phyloP scores from a whole-genome alignment of 2,329 filamentous ascomycete species.

The Paecilomyces formosus region DNA sequence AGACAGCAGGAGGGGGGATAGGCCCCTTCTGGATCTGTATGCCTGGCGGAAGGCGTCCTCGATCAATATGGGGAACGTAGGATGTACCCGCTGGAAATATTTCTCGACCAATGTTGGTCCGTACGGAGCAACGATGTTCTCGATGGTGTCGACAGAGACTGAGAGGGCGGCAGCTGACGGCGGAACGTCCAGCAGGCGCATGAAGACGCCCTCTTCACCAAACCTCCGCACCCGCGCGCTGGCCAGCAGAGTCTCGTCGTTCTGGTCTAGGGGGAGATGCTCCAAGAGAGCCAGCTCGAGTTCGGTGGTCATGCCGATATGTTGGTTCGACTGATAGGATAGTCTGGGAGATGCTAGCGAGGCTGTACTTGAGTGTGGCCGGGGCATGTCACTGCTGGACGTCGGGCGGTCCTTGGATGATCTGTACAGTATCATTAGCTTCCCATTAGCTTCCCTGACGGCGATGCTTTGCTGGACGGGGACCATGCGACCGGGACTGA shows the following conservation, averaged over 20 bases:
- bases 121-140: slow-evolving; percentile 37
- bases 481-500: neutral
- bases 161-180: slow-evolving; percentile 24
- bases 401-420: slow-evolving; percentile 15
- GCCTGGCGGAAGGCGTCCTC: slow-evolving; percentile 37
- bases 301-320: slow-evolving; percentile 37
- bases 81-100: slow-evolving; percentile 38
- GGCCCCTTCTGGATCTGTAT: slow-evolving; percentile 29
- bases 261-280: slow-evolving; percentile 31
- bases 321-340: slow-evolving; percentile 30
- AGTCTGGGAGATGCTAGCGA: slow-evolving; percentile 20
- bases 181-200: slow-evolving; percentile 28
- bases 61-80: slow-evolving; percentile 34
- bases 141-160: slow-evolving; percentile 32
- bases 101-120: slow-evolving; percentile 37
- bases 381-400: slow-evolving; percentile 14
- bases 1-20: slow-evolving; percentile 31
- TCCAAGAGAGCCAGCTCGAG: slow-evolving; percentile 33
- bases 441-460: neutral
- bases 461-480: neutral
- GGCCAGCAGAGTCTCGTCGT: slow-evolving; percentile 30
- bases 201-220: slow-evolving; percentile 32
- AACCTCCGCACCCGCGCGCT: slow-evolving; percentile 30
- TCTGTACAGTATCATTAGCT: slow-evolving; percentile 9
- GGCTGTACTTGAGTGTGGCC: slow-evolving; percentile 4